These are phyloP conservation scores for Arctostaphylos glauca DNA, from an alignment of 148 eudicot genomes.

Conservation along the genomic window DNA sequence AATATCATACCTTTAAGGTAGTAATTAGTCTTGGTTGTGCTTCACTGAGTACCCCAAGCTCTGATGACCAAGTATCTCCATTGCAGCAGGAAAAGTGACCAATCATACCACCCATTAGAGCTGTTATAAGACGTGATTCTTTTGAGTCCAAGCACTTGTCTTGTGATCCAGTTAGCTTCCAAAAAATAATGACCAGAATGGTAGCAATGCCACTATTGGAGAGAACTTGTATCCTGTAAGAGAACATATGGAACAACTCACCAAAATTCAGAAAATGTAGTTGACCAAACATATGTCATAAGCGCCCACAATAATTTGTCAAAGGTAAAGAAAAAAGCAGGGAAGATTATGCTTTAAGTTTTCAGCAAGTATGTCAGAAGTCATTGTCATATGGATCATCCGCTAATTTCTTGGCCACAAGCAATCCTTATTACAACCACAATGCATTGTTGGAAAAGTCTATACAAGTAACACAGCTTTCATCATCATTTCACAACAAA, in stretches of 20 bases:
- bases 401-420: not conserved
- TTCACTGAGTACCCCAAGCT: conserved; percentile 86
- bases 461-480: too few species aligned
- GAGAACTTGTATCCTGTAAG: conserved; percentile 78
- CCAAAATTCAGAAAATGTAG: not conserved
- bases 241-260: conserved; percentile 10
- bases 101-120: conserved; percentile 74
- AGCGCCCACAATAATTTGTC: not conserved
- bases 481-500: too few species aligned
- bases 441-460: too few species aligned
- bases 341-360: not conserved
- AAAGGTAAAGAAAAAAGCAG: not conserved
- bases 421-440: not conserved
- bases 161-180: conserved; percentile 52
- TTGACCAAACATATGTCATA: not conserved
- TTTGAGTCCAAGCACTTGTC: conserved; percentile 75
- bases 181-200: conserved; percentile 48
- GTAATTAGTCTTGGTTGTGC: conserved; percentile 80
- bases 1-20: conserved; percentile 61
- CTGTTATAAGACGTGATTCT: conserved; percentile 63
- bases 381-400: not conserved
- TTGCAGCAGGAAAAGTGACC: conserved; percentile 90
- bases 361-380: not conserved
- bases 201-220: conserved; percentile 69
- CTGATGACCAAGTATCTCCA: conserved; percentile 99